Percentiles rank a stretch among this genome's conserved stretches.
phyloP scores from a whole-genome alignment of 768 basidiomycete genomes.

The Tylopilus sp. region DNA sequence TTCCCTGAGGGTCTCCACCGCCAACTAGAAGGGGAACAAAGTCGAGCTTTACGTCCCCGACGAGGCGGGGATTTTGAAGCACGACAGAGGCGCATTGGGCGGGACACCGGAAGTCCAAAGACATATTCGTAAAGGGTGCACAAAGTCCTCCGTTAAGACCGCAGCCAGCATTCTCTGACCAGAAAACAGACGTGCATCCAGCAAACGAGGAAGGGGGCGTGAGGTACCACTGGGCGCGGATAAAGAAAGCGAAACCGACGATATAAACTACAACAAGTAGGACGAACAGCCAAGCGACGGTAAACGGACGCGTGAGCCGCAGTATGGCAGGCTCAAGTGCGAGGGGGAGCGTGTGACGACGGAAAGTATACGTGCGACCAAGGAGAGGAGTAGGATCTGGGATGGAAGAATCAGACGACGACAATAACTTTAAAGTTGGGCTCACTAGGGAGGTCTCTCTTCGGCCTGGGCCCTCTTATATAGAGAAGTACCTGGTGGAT shows the following conservation, averaged over 20 bases:
- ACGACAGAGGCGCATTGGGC: conserved; percentile 62
- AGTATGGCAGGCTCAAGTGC: conserved; percentile 56
- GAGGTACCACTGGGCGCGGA: conserved; percentile 68
- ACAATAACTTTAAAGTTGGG: neutral
- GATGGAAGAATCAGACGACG: neutral
- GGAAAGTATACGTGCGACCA: conserved; percentile 43
- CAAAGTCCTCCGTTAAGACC: conserved; percentile 69
- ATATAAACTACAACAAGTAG: conserved; percentile 61
- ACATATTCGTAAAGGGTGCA: conserved; percentile 56
- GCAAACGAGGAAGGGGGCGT: conserved; percentile 62
- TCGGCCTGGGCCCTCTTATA: conserved; percentile 60
- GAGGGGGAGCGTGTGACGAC: conserved; percentile 35
- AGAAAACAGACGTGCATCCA: conserved; percentile 68
- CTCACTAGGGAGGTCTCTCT: conserved; percentile 46
- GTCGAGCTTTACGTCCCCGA: conserved; percentile 63
- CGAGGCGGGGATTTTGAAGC: conserved; percentile 68
- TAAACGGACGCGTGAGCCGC: conserved; percentile 49
- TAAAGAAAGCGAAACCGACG: conserved; percentile 67
- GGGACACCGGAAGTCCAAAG: conserved; percentile 79
- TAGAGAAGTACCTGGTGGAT: conserved; percentile 30
- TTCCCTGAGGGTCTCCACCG: conserved; percentile 68
- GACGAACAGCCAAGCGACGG: conserved; percentile 51
- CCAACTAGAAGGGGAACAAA: conserved; percentile 79
- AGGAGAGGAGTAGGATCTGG: conserved; percentile 56
- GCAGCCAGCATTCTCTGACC: conserved; percentile 66